These are phyloP conservation scores for Pseudogymnoascus sp. DNA, from an alignment of 2,329 filamentous ascomycete species.

Conservation along the genomic window DNA sequence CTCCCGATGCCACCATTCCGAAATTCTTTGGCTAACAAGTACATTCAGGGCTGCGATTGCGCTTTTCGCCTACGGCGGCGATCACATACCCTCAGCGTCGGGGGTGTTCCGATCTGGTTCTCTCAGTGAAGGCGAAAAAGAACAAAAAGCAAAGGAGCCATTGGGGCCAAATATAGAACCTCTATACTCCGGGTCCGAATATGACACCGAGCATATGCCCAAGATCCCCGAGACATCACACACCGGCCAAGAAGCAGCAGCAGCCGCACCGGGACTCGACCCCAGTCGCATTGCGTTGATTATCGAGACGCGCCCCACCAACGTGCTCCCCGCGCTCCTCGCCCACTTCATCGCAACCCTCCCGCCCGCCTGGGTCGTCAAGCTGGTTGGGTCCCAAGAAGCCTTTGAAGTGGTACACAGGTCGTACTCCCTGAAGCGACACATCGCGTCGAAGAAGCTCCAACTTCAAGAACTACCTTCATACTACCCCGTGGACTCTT, in stretches of 20 bases:
- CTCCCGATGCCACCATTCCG: neutral
- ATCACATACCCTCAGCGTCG: neutral
- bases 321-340: slow-evolving; percentile 13
- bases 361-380: slow-evolving; percentile 13
- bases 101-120: neutral
- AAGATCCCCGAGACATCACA: slow-evolving; percentile 1
- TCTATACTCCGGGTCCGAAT: slow-evolving; percentile 5
- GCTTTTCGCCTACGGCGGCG: neutral
- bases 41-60: neutral
- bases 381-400: slow-evolving; percentile 13
- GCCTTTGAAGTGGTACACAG: slow-evolving; percentile 15
- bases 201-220: slow-evolving; percentile 6
- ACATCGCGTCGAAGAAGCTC: slow-evolving; percentile 19
- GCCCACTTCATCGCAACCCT: slow-evolving; percentile 12
- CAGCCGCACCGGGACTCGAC: slow-evolving; percentile 1
- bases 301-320: slow-evolving; percentile 15
- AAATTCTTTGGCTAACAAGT: neutral
- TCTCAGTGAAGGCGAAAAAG: neutral
- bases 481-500: slow-evolving; percentile 11
- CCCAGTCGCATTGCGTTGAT: slow-evolving; percentile 11
- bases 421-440: slow-evolving; percentile 17
- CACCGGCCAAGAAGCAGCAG: neutral
- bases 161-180: neutral
- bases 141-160: neutral
- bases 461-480: slow-evolving; percentile 4